A percentile compares a stretch with the other conserved stretches of the same genome.
Conservation (phyloP, 352 stramenopile species). For the Pythium phragmitis region DNA sequence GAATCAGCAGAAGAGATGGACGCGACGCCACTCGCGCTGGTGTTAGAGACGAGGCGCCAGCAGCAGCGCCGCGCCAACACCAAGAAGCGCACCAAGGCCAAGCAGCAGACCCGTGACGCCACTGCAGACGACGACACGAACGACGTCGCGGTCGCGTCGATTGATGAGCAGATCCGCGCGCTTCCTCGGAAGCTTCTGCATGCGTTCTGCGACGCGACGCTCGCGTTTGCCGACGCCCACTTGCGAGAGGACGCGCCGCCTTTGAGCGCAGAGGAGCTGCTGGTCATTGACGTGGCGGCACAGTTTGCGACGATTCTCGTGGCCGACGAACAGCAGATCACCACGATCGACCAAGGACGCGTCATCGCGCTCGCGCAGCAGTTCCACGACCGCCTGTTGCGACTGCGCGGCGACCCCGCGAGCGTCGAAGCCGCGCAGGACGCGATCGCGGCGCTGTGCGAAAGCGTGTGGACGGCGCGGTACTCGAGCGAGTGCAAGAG, state of each 20-base stretch:
- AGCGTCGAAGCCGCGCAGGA: conserved; percentile 56
- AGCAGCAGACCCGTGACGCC: not conserved
- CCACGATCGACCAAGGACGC: conserved; percentile 46
- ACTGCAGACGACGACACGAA: conserved; percentile 2
- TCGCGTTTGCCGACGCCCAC: conserved; percentile 25
- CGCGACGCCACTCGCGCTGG: conserved; percentile 22
- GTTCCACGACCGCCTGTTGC: conserved; percentile 66
- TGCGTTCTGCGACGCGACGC: conserved; percentile 48
- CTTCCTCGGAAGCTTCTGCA: conserved; percentile 46
- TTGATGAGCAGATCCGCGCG: conserved; percentile 61
- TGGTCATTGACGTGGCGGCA: conserved; percentile 49
- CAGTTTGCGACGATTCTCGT: conserved; percentile 61
- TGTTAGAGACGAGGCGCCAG: conserved; percentile 27
- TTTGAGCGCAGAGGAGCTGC: conserved; percentile 24
- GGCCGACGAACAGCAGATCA: conserved; percentile 42
- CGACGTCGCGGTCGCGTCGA: conserved; percentile 13
- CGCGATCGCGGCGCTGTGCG: conserved; percentile 67
- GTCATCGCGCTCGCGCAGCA: conserved; percentile 61
- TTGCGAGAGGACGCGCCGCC: conserved; percentile 8
- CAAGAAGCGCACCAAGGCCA: conserved; percentile 21
- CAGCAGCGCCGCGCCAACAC: conserved; percentile 28
- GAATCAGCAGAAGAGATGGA: conserved; percentile 2
- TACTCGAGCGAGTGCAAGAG: conserved; percentile 54
- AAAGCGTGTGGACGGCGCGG: conserved; percentile 72
- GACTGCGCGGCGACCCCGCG: conserved; percentile 43